Base-by-base conservation (phyloP, 2,329 filamentous ascomycete genomes). In the Colletotrichum abscissum region DNA sequence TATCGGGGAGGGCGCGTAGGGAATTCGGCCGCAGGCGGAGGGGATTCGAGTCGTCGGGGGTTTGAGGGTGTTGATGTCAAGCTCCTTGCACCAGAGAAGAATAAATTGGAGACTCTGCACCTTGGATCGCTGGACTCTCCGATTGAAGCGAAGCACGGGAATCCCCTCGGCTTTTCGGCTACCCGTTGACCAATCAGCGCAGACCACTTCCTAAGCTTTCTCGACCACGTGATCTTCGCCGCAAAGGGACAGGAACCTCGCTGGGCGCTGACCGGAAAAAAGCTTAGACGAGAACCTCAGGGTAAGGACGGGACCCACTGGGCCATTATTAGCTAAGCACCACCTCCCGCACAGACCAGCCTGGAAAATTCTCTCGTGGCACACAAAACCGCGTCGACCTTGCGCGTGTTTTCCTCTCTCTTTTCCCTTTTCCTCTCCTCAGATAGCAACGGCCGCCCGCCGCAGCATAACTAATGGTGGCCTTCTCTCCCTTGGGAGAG, bases 131-230 rank as follows among this genome's bases (percentile, higher is more conserved):
- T 12, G 22, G 38, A 38, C 38, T 62, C 42, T 33, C 69, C 64
- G 49, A 68, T 59, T 38, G 69, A 56, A 69, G 65, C 46, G 30
- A 65, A 30, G 63, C 63, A 59, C 58, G 63, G 65, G 56, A 69
- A 72, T 71, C 69, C 64, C 74, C 78, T 82, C 82, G 82, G 83
- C 80, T 84, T 84, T 85, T 87, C 85, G 85, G 86, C 79, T 80
- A 78, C 82, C 71, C 71, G 56, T 59, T 30, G 63, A 67, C 85
- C 84, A 87, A 87, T 86, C 80, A 82, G 58, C 66, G 33, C 16
- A 38, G 46, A 62, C 42, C 74, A 81, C 83, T 85, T 84, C 80
- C 75, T 83, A 81, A 85, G 81, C 80, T 72, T 38, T 33, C 9
- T 1, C 38, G 35, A 12, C 65, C 71, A 73, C 71, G 71, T 73